phyloP scores from a whole-genome alignment of 2,329 filamentous ascomycete species.

The Diplodia mutila region DNA sequence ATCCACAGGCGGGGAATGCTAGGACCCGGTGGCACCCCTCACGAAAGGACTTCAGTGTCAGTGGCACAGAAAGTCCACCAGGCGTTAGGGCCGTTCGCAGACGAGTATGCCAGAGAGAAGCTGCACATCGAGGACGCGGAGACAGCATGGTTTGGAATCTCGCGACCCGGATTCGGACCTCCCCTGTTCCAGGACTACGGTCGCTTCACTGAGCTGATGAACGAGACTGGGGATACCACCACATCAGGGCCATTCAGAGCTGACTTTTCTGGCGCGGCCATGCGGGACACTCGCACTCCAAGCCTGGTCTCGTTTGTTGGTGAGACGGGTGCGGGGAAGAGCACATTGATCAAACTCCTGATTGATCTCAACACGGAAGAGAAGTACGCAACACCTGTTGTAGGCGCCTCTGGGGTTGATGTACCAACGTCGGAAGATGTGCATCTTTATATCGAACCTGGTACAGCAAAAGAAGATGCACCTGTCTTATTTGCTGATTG shows the following conservation, averaged over 20 bases:
- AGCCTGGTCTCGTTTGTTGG: constrained; percentile 52
- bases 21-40: constrained; percentile 28
- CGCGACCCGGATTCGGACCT: background rate
- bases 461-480: constrained; percentile 41
- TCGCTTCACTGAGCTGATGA: constrained; percentile 26
- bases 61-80: constrained; percentile 28
- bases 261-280: background rate
- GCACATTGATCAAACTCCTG: constrained; percentile 55
- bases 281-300: constrained; percentile 37
- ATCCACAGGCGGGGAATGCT: constrained; percentile 21
- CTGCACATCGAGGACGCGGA: constrained; percentile 31
- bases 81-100: constrained; percentile 26
- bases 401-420: constrained; percentile 48
- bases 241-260: constrained; percentile 26
- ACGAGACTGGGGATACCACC: constrained; percentile 15
- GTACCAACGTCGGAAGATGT: constrained; percentile 57
- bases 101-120: constrained; percentile 15
- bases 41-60: constrained; percentile 28
- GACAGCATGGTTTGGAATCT: constrained; percentile 33
- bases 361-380: constrained; percentile 40
- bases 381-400: constrained; percentile 48
- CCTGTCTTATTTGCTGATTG: constrained; percentile 59
- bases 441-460: constrained; percentile 57
- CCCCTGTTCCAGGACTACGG: constrained; percentile 30
- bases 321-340: constrained; percentile 55